Percentiles rank a stretch among this genome's conserved stretches.
Evolutionary conservation across 148 eudicot genomes (phyloP).

Genomic region (Rhododendron ovatum): DNA sequence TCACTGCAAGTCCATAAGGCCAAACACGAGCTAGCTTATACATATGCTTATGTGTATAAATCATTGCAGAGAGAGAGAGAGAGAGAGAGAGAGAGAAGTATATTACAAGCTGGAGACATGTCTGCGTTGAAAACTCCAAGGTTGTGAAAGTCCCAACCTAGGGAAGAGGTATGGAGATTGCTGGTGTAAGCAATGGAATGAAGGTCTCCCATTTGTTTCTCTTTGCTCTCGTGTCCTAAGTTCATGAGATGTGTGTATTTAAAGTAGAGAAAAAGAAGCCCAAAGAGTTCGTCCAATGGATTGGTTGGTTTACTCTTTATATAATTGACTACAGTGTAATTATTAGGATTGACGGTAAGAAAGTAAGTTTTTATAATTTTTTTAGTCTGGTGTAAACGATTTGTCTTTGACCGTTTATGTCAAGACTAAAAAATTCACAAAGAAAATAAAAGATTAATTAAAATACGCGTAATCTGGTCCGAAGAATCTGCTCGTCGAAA

Average conservation of each 20-base stretch:
- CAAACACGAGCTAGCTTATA: neutral
- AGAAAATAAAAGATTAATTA: no score
- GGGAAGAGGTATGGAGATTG: constrained; percentile 23
- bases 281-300: no score
- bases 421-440: no score
- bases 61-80: neutral
- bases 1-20: constrained; percentile 11
- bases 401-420: no score
- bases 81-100: neutral
- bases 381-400: no score
- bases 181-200: constrained; percentile 34
- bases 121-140: constrained; percentile 52
- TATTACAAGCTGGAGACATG: constrained; percentile 34
- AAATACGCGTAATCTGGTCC: accelerated
- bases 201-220: constrained; percentile 33
- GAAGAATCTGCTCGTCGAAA: no score
- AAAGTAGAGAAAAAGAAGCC: neutral
- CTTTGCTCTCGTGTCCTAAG: neutral
- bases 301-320: no score
- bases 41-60: neutral
- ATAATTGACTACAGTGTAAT: no score
- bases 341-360: accelerated
- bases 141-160: constrained; percentile 30
- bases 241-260: constrained; percentile 5
- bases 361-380: no score